Evolutionary conservation across 2,329 filamentous ascomycete genomes (phyloP).

Genomic region (Thielaviopsis cerberus): DNA sequence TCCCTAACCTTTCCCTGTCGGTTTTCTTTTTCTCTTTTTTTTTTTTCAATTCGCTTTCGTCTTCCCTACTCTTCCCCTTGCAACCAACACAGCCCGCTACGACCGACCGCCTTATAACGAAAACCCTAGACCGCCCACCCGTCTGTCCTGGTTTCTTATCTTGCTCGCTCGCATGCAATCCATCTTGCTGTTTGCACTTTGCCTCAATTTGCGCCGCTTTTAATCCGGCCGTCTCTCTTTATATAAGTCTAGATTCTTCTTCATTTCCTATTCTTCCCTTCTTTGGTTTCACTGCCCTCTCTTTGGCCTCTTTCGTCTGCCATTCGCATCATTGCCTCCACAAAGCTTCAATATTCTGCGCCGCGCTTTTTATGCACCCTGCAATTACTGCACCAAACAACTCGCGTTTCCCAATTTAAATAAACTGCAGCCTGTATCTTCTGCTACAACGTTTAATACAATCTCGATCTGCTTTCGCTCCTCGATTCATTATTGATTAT

Average conservation of each 20-base stretch:
- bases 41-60: neutral
- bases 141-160: neutral
- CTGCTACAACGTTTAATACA: too few species aligned
- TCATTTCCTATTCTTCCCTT: neutral
- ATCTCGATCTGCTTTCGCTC: neutral
- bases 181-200: neutral
- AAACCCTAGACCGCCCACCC: too few species aligned
- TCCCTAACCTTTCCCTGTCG: neutral
- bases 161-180: too few species aligned
- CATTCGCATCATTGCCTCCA: too few species aligned
- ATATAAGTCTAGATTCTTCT: neutral
- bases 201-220: neutral
- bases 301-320: too few species aligned
- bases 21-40: neutral
- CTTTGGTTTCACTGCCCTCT: neutral
- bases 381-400: neutral
- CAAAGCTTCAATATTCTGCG: neutral
- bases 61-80: neutral
- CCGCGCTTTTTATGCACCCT: neutral
- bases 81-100: neutral
- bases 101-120: neutral
- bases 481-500: neutral
- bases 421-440: too few species aligned
- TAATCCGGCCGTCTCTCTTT: neutral
- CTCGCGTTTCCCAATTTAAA: too few species aligned